Evolutionary conservation across 805 yeast genomes (phyloP).

Genomic region (Tetrapisispora taiwanensis): DNA sequence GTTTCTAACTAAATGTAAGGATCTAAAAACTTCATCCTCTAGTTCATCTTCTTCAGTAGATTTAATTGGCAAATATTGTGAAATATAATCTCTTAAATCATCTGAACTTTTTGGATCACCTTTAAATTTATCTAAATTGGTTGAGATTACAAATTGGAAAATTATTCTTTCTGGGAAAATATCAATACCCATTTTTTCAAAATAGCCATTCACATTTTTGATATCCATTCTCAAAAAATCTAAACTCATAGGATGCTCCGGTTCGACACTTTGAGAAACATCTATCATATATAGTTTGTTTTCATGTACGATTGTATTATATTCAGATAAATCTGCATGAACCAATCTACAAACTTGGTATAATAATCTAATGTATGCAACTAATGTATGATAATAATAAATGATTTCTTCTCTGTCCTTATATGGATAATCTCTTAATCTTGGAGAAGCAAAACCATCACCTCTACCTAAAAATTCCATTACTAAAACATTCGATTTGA

Average conservation of each 20-base stretch:
- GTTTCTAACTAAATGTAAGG: conserved; percentile 65
- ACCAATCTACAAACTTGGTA: conserved; percentile 83
- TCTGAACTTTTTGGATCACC: conserved; percentile 26
- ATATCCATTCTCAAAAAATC: conserved; percentile 96
- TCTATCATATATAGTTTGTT: conserved; percentile 78
- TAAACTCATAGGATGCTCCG: conserved; percentile 93
- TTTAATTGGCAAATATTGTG: conserved; percentile 47
- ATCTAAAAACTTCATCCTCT: conserved; percentile 82
- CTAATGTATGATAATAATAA: conserved; percentile 63
- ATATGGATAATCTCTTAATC: conserved; percentile 74
- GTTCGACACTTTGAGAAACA: conserved; percentile 95
- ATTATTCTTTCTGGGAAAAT: conserved; percentile 75
- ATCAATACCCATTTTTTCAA: conserved; percentile 58
- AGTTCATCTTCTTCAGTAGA: conserved; percentile 42
- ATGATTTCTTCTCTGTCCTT: conserved; percentile 55
- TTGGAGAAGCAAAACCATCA: conserved; percentile 82
- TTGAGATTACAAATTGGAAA: conserved; percentile 64
- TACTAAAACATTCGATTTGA: conserved; percentile 81
- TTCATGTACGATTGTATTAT: conserved; percentile 79
- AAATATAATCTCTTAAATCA: conserved; percentile 30
- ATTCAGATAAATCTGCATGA: conserved; percentile 95
- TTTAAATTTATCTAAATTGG: conserved; percentile 32
- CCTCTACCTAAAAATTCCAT: conserved; percentile 84
- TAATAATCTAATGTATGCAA: conserved; percentile 76
- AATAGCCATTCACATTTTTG: conserved; percentile 86